Evolutionary conservation across 306 rosid species (phyloP).

Genomic region (Leucaena leucocephala): DNA sequence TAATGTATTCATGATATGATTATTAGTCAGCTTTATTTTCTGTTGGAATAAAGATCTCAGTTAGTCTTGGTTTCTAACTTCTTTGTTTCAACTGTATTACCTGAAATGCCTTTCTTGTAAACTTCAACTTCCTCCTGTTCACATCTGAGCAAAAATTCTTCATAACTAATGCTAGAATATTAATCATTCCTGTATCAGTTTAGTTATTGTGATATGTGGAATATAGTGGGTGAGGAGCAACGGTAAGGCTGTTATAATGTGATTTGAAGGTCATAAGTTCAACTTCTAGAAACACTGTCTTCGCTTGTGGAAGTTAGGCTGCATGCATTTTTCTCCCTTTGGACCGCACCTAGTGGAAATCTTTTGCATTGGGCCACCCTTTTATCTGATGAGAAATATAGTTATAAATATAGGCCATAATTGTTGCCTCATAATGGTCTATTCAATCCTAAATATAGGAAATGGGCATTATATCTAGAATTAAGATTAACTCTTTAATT

Average conservation of each 20-base stretch:
- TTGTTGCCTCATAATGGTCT: neutral
- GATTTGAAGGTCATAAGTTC: too few species aligned
- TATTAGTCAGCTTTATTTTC: slow-evolving; percentile 18
- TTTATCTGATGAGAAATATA: too few species aligned
- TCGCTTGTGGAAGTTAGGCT: too few species aligned
- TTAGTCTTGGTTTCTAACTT: slow-evolving; percentile 7
- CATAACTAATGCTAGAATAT: neutral
- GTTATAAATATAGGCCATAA: neutral
- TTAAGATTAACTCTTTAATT: too few species aligned
- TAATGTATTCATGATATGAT: neutral
- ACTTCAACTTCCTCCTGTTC: slow-evolving; percentile 23
- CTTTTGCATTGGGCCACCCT: too few species aligned
- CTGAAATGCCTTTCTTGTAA: slow-evolving; percentile 22
- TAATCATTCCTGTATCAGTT: neutral
- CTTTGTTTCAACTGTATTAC: neutral
- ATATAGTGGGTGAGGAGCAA: too few species aligned
- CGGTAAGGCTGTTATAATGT: too few species aligned
- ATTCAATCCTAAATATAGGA: neutral
- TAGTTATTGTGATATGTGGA: neutral
- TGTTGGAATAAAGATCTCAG: slow-evolving; percentile 37
- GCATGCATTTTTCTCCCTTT: too few species aligned
- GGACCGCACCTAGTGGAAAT: too few species aligned
- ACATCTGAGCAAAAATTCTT: neutral
- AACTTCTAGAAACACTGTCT: too few species aligned
- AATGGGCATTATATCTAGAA: too few species aligned